Base-by-base conservation (phyloP, 768 basidiomycete genomes). In the Goffeauzyma gilvescens region DNA sequence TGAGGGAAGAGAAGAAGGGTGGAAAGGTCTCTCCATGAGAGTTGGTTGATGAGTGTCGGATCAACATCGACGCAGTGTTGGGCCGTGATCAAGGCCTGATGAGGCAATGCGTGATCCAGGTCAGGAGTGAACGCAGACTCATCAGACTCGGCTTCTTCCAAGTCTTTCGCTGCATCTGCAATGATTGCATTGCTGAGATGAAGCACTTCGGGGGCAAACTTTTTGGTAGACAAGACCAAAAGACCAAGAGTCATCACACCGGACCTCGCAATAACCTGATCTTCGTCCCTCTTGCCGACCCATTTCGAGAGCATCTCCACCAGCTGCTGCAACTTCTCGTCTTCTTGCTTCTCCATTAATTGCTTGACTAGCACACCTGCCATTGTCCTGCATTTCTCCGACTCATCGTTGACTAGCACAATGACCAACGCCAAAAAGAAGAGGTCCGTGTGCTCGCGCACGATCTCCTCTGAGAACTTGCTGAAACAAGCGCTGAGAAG, bases 401-500 rank as follows among this genome's bases (percentile, higher is more conserved):
- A 86, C 28, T 82, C 79, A 59, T 98, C 93, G 57, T 96, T 98
- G 22, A 86, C 87, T 24, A 95, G 65, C 21, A 81, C 81, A 75
- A 95, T 80, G 30, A 90, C 82, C 20, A 96, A 71, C 0, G 81
- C 77, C 13, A 93, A 76, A 59, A 95, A 95, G 36, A 96, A 70
- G 50, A 93, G 70, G 55, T 93, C 84, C 12, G 79, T 71, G 52
- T 86, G 80, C 55, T 95, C 85, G 25, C 45, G 43, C 6, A 65
- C 39, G 22, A 93, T 67, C 4, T 67, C 70, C 3, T 68, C 68
- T 45, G 86, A 76, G 60, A 96, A 90, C 64, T 95, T 96, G 47
- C 69, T 56, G 39, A 96, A 66, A 36, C 93, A 66, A 1, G 84
- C 85, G 12, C 75, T 69, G n/a, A 98, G 71, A 2, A 96, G 66